Base-by-base conservation (phyloP, 169 alveolate species). In the Cryptosporidium xiaoi region DNA sequence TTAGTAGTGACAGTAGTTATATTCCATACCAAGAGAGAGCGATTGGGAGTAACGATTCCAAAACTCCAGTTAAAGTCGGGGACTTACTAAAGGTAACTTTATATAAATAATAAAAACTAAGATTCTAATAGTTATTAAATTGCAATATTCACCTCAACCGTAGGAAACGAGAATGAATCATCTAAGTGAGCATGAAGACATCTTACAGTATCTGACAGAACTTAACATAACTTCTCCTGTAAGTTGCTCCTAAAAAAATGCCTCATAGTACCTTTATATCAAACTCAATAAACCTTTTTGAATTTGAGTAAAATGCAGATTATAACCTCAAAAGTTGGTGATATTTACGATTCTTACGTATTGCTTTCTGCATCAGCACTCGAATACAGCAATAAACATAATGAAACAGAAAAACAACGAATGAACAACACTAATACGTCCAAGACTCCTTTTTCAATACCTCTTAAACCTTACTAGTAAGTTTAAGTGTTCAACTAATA, bases 381-480 rank as follows among this genome's bases (percentile, higher is more conserved):
- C 20, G 87, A 77, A 29, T 77, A 77, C 64, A 24, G 44, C 31
- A 48, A 60, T 40, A 36, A 24, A 15, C 12, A 40, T 15, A 60
- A 29, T 53, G 34, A 60, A 6, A n/a, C 27, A 34, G 8, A n/a
- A 60, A 60, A 24, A 5, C 33, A n/a, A 48, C 1, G 48, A 7
- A 6, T 46, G 68, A 20, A 31, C 2, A 6, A 51, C 56, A 51
- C 29, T 2, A 77, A 56, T 60, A 20, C 58, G 24, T 34, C 69
- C 27, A 40, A 77, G 46, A 31, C 3, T 13, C 87, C 87, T 33
- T 48, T 77, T 13, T 60, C 87, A 40, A 60, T 77, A n/a, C 87
- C 87, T 15, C 27, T 77, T 58, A 77, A 77, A 20, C 87, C 87
- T 62, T 77, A 77, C 51, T 60, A 77, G 87, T 77, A 60, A 77